These are phyloP conservation scores for Mycena alexandri DNA, from an alignment of 768 basidiomycete species.

Conservation along the genomic window DNA sequence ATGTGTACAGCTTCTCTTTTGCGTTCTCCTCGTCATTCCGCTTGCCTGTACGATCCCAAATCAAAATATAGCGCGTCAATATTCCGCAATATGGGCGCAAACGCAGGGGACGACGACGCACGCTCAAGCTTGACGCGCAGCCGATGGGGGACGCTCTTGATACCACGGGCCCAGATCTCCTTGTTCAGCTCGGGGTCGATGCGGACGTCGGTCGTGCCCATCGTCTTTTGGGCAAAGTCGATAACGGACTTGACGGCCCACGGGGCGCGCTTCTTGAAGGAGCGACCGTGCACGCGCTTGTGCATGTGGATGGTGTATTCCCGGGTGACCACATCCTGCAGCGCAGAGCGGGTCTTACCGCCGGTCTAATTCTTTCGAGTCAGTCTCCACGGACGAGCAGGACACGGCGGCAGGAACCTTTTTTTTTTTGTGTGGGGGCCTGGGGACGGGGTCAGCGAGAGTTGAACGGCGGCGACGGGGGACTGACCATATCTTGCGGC, in stretches of 20 bases:
- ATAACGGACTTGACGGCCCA: conserved; percentile 96
- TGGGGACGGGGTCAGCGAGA: conserved; percentile 40
- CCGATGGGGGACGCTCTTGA: conserved; percentile 94
- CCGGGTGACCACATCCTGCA: conserved; percentile 97
- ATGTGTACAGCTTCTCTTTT: conserved; percentile 97
- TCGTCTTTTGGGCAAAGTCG: conserved; percentile 91
- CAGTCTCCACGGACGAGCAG: conserved; percentile 14
- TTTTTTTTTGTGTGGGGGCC: conserved; percentile 69
- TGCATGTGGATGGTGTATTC: conserved; percentile 99
- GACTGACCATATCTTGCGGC: conserved; percentile 79
- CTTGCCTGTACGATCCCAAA: too few species aligned
- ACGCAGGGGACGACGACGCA: conserved; percentile 58
- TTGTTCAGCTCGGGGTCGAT: conserved; percentile 98
- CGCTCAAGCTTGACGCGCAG: conserved; percentile 95
- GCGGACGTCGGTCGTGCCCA: conserved; percentile 96
- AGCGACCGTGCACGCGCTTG: conserved; percentile 92
- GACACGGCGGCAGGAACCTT: conserved; percentile 55
- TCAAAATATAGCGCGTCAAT: too few species aligned
- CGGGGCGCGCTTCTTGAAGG: conserved; percentile 98
- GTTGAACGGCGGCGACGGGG: conserved; percentile 9
- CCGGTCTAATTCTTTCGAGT: conserved; percentile 58
- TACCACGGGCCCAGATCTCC: conserved; percentile 92
- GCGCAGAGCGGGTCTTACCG: conserved; percentile 94
- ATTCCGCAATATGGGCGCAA: too few species aligned
- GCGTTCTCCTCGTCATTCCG: conserved; percentile 99